Base-by-base conservation (phyloP, 768 basidiomycete species). In the Mycena galericulata region DNA sequence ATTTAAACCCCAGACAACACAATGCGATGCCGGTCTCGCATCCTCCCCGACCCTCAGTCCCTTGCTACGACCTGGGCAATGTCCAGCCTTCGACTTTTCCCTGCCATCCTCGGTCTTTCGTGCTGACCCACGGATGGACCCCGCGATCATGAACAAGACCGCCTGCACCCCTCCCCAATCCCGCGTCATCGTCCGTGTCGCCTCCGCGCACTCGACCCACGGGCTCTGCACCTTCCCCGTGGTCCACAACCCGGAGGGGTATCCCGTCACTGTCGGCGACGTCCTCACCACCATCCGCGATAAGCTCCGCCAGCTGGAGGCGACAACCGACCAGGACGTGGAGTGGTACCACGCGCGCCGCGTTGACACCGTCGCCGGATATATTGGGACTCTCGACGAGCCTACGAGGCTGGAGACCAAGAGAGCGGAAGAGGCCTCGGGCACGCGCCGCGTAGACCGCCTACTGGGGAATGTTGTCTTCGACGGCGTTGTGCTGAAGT, bases 261-360 rank as follows among this genome's bases (percentile, higher is more conserved):
- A 14, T 20, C 12, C 17, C n/a, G 61, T 62, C 51, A 64, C 63
- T 10, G 63, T 64, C 8, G 63, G 63, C 45, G 46, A 64, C 46
- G 63, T 64, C 26, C 45, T 64, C 26, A 30, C 22, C 54, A 5
- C 32, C 11, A 38, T 64, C 45, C 45, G 7, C 17, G 15, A 49
- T 4, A 15, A 38, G 2, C 46, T 64, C 32, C 63, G 63, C 34
- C 34, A 57, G n/a, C 12, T 26, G 15, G 30, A 34, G n/a, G 18
- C 10, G 8, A 41, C 9, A 24, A 27, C 8, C 18, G 41, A 54
- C n/a, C 5, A 24, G 4, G 30, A 38, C 22, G 47, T 51, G 9
- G 20, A 15, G 2, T 26, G 40, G 49, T 45, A 24, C 38, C 27
- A 22, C 14, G 12, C 12, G 4, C 47, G 22, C 4, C 64, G 64